Conservation (phyloP, 768 basidiomycete genomes). For the Chiua virens region DNA sequence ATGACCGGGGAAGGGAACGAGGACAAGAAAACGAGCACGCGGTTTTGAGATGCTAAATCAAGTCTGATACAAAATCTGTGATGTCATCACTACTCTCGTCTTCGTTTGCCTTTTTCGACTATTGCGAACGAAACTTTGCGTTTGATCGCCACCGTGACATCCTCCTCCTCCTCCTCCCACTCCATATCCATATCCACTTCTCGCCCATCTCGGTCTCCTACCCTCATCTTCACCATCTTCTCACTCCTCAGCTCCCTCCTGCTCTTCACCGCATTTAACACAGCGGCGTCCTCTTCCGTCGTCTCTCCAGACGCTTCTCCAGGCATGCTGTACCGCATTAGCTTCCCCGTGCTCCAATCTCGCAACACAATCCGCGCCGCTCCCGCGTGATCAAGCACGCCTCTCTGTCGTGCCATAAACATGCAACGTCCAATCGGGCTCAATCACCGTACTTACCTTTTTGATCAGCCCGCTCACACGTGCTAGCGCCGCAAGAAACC, state of each 20-base stretch:
- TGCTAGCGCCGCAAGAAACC: constrained; percentile 77
- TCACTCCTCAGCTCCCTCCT: constrained; percentile 61
- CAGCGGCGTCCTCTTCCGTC: constrained; percentile 42
- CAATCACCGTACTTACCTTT: constrained; percentile 50
- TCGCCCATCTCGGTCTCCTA: constrained; percentile 36
- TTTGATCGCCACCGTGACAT: too few species aligned
- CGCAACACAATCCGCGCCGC: constrained; percentile 79
- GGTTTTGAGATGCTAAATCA: constrained; percentile 20
- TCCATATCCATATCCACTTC: constrained; percentile 35
- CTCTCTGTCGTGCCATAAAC: constrained; percentile 49
- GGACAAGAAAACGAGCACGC: constrained; percentile 9
- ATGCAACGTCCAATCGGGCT: background rate
- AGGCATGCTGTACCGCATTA: constrained; percentile 72
- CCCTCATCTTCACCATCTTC: constrained; percentile 58
- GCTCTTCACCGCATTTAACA: constrained; percentile 48
- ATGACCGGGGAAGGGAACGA: constrained; percentile 29
- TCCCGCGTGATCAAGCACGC: constrained; percentile 65
- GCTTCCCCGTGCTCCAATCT: constrained; percentile 78
- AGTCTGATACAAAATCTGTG: constrained; percentile 20
- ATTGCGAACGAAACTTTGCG: constrained; percentile 47
- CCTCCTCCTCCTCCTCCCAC: constrained; percentile 39
- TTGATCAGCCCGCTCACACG: constrained; percentile 73
- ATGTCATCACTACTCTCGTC: constrained; percentile 12
- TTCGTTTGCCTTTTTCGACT: constrained; percentile 2
- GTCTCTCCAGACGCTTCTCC: constrained; percentile 23